Base-by-base conservation (phyloP, 352 stramenopile genomes). In the Globisporangium nunn region DNA sequence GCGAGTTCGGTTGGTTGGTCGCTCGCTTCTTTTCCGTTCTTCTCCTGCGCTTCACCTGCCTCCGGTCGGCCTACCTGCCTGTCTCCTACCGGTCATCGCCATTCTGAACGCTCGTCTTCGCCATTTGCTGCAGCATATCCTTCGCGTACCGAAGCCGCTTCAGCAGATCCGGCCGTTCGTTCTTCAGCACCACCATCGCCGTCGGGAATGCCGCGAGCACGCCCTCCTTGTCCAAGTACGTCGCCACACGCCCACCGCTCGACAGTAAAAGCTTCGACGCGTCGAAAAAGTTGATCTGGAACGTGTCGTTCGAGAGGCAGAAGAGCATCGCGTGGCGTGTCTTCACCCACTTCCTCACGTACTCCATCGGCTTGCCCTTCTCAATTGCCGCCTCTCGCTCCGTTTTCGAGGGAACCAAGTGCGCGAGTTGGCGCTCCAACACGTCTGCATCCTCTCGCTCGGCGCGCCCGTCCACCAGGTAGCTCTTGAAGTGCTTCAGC, bases 341-440 rank as follows among this genome's bases (percentile, higher is more conserved):
- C 56, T 96, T 96, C 63, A 99, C 84, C 96, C 96, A 99, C 69
- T 99, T 99, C 66, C 97, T 98, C 45, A 99, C 80, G 63, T 93
- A 99, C 11, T 97, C 76, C 70, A 98, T 85, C 14, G 66, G 64
- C 51, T 58, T 58, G 29, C 37, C 52, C 40, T 62, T 55, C 51
- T 85, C 69, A 18, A 72, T 63, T 23, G 23, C 23, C 41, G 41
- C 51, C 14, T 54, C 47, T 18, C 72, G 59, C 7, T 68, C 64
- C 60, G 47, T 50, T 54, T 40, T 54, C 54, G 18, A 41, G 5
- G 63, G 44, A n/a, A 65, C 55, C 43, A 70, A 67, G 23, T 62
- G 56, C 29, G 59, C 56, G 2, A 84, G 71, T 41, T 82, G 72
- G 5, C 51, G 67, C 62, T 83, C 74, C 28, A 85, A 54, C 6